Base-by-base conservation (phyloP, 139 green algal species). In the Bryopsis sp. region DNA sequence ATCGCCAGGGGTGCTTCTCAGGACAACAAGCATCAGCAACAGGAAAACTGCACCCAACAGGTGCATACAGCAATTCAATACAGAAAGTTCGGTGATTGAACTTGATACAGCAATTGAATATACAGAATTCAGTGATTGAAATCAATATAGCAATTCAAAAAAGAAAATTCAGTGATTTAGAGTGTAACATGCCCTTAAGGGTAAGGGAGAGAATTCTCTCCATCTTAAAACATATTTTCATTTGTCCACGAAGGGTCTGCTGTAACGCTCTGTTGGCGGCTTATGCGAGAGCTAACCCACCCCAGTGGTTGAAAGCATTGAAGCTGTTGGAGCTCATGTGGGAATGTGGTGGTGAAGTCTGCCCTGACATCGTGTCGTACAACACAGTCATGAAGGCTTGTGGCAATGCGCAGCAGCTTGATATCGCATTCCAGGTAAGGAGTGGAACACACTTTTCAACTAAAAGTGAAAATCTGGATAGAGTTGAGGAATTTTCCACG, bases 231-330 rank as follows among this genome's bases (percentile, higher is more conserved):
- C 48, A 32, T 63, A 60, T 24, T n/a, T 24, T 24, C 47, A 57
- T 57, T 57, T 24, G 47, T 57, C 24, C 47, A 57, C 24, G 47
- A n/a, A 32, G 85, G 32, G 87, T 96, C 3, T 95, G 88, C 79
- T 94, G 88, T 80, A 96, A 96, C 65, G 85, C 88, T 1, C 80
- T 96, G 64, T 81, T 96, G 66, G 86, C 86, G 0, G 86, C 89
- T 0, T 95, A 95, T 50, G 81, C 89, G 0, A 76, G 87, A 1
- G 89, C 88, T 11, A 72, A 72, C 8, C 89, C 88, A 4, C 80
- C 85, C 0, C 84, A 89, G 77, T 86, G 75, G 73, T 36, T 71
- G 47, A 78, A 79, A 43, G 84, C 87, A 2, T 70, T 92, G 58
- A 67, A 76, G 43, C 77, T 93, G 57, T 74, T 93, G 54, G 68